Conservation (phyloP, 2,329 filamentous ascomycete genomes). For the Tympanopsis confertula region DNA sequence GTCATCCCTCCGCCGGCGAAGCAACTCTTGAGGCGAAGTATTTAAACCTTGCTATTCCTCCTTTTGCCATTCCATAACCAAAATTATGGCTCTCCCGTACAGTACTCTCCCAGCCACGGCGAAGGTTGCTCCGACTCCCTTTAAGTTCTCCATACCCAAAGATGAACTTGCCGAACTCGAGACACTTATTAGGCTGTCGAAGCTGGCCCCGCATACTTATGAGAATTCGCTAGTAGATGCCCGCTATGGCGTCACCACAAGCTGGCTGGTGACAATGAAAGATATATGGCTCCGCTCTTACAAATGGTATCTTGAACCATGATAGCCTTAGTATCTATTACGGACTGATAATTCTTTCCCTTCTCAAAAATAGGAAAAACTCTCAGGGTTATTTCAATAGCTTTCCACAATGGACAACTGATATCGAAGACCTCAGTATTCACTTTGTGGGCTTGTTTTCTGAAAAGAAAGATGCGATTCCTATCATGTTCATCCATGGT, state of each 20-base stretch:
- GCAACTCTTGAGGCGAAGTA: too few relatives aligned
- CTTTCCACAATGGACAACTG: conserved; percentile 32
- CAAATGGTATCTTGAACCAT: too few relatives aligned
- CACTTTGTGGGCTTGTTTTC: conserved; percentile 46
- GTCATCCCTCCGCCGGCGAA: too few relatives aligned
- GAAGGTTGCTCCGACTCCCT: background rate
- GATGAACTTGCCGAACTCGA: background rate
- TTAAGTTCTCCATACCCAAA: background rate
- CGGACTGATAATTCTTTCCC: background rate
- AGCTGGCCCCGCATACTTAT: background rate
- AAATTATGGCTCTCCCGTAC: background rate
- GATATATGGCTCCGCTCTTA: background rate
- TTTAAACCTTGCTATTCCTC: too few relatives aligned
- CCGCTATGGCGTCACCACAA: background rate
- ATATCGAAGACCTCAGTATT: conserved; percentile 21
- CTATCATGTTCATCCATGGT: conserved; percentile 39
- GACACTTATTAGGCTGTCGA: background rate
- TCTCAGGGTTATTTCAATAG: conserved; percentile 25
- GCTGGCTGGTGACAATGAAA: background rate
- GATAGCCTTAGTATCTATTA: too few relatives aligned
- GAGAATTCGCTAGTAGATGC: background rate
- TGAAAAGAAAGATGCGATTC: conserved; percentile 31
- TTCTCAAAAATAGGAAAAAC: background rate
- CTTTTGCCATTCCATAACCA: too few relatives aligned
- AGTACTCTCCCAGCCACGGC: background rate